These are phyloP conservation scores for Scheffersomyces titani DNA, from an alignment of 1,139 yeast genomes.

Conservation along the genomic window DNA sequence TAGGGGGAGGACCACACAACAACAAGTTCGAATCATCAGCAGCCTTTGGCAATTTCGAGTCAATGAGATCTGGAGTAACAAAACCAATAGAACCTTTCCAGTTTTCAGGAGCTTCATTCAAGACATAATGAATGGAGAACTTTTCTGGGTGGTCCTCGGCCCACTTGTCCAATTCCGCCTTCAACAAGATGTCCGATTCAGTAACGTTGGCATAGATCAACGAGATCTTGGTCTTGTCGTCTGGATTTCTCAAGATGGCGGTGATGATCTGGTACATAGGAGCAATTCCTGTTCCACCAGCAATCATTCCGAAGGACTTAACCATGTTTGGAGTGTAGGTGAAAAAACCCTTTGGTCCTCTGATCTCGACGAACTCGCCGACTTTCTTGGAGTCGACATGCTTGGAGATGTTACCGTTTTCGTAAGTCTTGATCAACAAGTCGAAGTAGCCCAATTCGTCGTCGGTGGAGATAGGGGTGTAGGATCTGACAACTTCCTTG, in stretches of 20 bases:
- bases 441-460: constrained; percentile 87
- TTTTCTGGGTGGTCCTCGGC: constrained; percentile 62
- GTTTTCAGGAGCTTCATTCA: constrained; percentile 71
- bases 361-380: constrained; percentile 48
- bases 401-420: constrained; percentile 84
- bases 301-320: constrained; percentile 78
- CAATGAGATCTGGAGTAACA: constrained; percentile 75
- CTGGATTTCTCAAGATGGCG: constrained; percentile 74
- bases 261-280: constrained; percentile 91
- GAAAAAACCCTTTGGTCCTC: constrained; percentile 96
- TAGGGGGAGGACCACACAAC: constrained; percentile 94
- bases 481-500: constrained; percentile 85
- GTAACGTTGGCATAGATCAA: constrained; percentile 79
- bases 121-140: constrained; percentile 67
- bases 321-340: constrained; percentile 82
- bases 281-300: constrained; percentile 93
- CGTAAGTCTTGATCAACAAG: constrained; percentile 88
- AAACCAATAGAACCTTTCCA: constrained; percentile 88
- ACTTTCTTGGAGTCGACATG: constrained; percentile 63
- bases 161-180: constrained; percentile 74
- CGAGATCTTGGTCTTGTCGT: constrained; percentile 71
- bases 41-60: constrained; percentile 65
- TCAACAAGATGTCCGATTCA: constrained; percentile 76
- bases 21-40: constrained; percentile 68
- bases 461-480: constrained; percentile 91